These are phyloP conservation scores for Coniochaeta ligniaria DNA, from an alignment of 2,329 filamentous ascomycete species.

Conservation along the genomic window DNA sequence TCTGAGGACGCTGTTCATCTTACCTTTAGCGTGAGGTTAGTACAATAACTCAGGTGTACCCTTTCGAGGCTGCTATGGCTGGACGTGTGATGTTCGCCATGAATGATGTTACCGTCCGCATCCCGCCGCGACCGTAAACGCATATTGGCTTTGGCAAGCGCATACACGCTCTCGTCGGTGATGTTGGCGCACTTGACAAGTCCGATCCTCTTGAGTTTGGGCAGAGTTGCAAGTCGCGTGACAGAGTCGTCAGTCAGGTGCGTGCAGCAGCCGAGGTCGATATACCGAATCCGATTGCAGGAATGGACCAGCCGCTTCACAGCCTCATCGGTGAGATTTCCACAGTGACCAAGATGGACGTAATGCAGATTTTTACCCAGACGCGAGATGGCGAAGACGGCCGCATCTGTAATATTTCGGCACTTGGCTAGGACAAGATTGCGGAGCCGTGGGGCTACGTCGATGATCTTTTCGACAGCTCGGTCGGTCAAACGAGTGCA, in stretches of 20 bases:
- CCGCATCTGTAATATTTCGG: slow-evolving; percentile 80
- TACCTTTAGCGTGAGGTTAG: slow-evolving; percentile 74
- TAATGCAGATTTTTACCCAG: slow-evolving; percentile 96
- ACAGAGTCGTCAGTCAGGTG: slow-evolving; percentile 85
- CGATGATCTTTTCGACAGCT: slow-evolving; percentile 81
- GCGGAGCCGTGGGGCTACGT: slow-evolving; percentile 76
- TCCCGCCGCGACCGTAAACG: slow-evolving; percentile 42
- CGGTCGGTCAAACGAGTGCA: slow-evolving; percentile 79
- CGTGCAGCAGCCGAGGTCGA: slow-evolving; percentile 91
- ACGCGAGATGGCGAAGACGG: slow-evolving; percentile 79
- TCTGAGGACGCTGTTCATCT: slow-evolving; percentile 21
- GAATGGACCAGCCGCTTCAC: slow-evolving; percentile 75
- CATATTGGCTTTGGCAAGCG: slow-evolving; percentile 66
- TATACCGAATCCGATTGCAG: slow-evolving; percentile 94
- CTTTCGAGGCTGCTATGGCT: slow-evolving; percentile 69
- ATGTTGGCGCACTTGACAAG: slow-evolving; percentile 90
- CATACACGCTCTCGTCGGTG: slow-evolving; percentile 82
- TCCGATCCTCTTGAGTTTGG: slow-evolving; percentile 90
- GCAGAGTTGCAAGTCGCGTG: slow-evolving; percentile 72
- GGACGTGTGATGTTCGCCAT: slow-evolving; percentile 42
- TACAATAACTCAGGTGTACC: slow-evolving; percentile 94
- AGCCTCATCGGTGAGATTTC: slow-evolving; percentile 81
- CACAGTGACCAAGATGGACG: slow-evolving; percentile 90
- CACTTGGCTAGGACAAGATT: slow-evolving; percentile 96
- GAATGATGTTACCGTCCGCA: slow-evolving; percentile 34